Evolutionary conservation across 805 yeast genomes (phyloP).

Genomic region (Monosporozyma yasuniensis): DNA sequence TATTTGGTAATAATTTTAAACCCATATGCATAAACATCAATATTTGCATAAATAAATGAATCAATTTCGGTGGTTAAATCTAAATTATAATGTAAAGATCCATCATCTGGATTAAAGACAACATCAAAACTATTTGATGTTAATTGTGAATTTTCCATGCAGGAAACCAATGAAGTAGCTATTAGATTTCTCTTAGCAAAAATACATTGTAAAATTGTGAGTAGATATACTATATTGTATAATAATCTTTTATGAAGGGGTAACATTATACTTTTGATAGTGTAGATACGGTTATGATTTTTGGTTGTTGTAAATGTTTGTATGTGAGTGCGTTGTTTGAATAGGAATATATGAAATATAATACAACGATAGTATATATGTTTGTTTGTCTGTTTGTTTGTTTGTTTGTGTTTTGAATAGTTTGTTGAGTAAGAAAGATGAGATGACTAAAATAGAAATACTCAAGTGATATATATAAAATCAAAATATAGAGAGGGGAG

Average conservation of each 20-base stretch:
- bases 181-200: conserved; percentile 31
- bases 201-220: background rate
- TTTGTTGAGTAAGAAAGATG: no score
- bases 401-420: no score
- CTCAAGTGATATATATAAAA: no score
- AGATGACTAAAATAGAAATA: no score
- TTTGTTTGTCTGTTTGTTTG: no score
- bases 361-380: no score
- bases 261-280: background rate
- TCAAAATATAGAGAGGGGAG: no score
- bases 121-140: conserved; percentile 71
- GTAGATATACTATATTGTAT: background rate
- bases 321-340: background rate
- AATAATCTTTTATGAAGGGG: background rate
- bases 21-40: conserved; percentile 85
- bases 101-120: conserved; percentile 61
- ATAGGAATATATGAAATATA: background rate
- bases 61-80: conserved; percentile 60
- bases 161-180: conserved; percentile 78
- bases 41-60: conserved; percentile 58
- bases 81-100: conserved; percentile 59
- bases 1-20: conserved; percentile 52
- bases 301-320: background rate
- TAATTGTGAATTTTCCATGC: conserved; percentile 69
- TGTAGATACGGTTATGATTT: no score